Conservation (phyloP, 1,284 basidiomycete species). For the Apiotrichum gamsii region DNA sequence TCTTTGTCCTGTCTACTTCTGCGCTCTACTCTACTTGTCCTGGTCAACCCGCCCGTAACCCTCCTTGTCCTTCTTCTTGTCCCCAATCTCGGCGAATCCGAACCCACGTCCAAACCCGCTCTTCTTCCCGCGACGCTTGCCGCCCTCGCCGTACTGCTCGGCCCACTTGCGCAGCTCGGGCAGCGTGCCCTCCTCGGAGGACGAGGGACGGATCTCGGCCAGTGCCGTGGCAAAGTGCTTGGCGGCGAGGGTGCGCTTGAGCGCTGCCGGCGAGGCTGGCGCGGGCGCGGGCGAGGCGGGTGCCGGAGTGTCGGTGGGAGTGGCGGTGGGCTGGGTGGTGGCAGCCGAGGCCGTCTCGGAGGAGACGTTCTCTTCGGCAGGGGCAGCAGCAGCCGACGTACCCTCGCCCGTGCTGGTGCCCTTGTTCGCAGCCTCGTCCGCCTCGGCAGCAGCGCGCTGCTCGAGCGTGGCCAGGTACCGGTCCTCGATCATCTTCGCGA, state of each 20-base stretch:
- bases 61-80: conserved; percentile 6
- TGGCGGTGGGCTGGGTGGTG: no score
- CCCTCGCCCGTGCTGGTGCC: neutral
- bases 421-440: conserved; percentile 2
- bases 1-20: neutral
- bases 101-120: conserved; percentile 48
- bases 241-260: conserved; percentile 12
- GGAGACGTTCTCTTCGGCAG: neutral
- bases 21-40: neutral
- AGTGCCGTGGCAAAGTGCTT: conserved; percentile 74
- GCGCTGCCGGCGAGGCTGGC: neutral
- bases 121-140: conserved; percentile 41
- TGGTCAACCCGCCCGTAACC: conserved; percentile 6
- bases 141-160: conserved; percentile 74
- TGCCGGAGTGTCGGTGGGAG: no score
- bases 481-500: conserved; percentile 13
- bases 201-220: conserved; percentile 77
- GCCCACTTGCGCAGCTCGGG: conserved; percentile 76
- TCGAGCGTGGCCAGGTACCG: conserved; percentile 11
- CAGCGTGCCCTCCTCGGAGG: conserved; percentile 72
- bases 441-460: conserved; percentile 3
- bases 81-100: conserved; percentile 41
- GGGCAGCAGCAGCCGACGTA: neutral
- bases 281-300: neutral
- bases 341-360: neutral